phyloP scores from a whole-genome alignment of 192 early-diverging fungal genomes.

The Rhizophlyctis rosea region DNA sequence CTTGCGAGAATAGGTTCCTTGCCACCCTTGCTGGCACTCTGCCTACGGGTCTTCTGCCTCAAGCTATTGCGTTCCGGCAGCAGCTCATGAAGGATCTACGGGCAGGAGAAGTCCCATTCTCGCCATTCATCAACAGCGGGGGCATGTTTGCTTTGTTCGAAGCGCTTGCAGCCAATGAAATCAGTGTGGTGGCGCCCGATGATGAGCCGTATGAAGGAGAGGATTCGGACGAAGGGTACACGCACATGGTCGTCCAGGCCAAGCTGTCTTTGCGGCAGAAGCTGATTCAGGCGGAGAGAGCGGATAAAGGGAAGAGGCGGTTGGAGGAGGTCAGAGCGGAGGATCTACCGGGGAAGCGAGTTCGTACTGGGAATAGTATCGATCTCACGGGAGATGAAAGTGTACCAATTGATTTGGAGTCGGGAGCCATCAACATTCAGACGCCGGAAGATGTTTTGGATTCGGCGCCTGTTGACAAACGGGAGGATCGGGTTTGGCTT shows the following conservation, averaged over 20 bases:
- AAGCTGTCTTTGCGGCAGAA: not conserved
- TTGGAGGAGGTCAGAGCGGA: not conserved
- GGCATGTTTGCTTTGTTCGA: slow-evolving; percentile 26
- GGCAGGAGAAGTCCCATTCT: not conserved
- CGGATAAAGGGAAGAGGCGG: not conserved
- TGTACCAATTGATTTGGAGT: not conserved
- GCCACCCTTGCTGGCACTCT: slow-evolving; percentile 26
- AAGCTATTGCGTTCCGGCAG: slow-evolving; percentile 10
- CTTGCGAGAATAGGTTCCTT: slow-evolving; percentile 25
- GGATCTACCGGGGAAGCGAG: too few species aligned
- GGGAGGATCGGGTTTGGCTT: slow-evolving; percentile 12
- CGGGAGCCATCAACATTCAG: not conserved
- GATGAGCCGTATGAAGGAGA: too few species aligned
- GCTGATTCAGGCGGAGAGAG: not conserved
- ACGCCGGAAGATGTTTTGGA: not conserved
- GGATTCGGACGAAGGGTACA: too few species aligned
- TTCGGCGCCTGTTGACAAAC: not conserved
- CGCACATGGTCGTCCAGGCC: too few species aligned
- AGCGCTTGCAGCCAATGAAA: not conserved
- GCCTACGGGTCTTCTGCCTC: slow-evolving; percentile 35
- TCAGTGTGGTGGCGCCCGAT: too few species aligned
- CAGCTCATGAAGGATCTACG: slow-evolving; percentile 8
- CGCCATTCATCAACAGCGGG: slow-evolving; percentile 27
- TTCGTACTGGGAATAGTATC: not conserved
- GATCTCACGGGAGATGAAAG: not conserved